Conservation (phyloP, 2,329 filamentous ascomycete species). For the Talaromyces sp. region DNA sequence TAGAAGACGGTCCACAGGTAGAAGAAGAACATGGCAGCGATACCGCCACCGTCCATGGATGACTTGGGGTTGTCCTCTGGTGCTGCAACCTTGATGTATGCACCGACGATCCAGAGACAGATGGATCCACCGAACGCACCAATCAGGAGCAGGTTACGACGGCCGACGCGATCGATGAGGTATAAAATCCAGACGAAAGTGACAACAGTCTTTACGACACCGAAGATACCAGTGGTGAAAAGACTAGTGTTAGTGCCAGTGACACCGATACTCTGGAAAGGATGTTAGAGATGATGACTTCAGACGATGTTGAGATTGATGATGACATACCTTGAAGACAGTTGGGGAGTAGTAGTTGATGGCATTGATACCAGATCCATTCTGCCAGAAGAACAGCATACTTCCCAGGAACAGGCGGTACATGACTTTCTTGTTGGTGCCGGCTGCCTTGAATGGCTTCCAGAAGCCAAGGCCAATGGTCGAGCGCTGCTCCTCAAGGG, state of each 20-base stretch:
- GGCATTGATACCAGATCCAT: conserved; percentile 74
- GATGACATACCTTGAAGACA: conserved; percentile 57
- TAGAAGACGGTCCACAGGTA: conserved; percentile 77
- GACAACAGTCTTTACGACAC: conserved; percentile 71
- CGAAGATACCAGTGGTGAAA: conserved; percentile 74
- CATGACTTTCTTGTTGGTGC: conserved; percentile 60
- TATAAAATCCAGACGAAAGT: conserved; percentile 71
- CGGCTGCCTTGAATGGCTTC: conserved; percentile 66
- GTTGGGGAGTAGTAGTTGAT: conserved; percentile 76
- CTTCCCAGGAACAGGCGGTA: conserved; percentile 74
- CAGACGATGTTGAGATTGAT: background rate
- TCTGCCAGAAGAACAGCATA: conserved; percentile 78
- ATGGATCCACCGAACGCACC: conserved; percentile 64
- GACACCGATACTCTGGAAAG: conserved; percentile 58
- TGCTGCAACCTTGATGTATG: conserved; percentile 40
- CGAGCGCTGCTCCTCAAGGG: conserved; percentile 65
- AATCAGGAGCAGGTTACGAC: conserved; percentile 65
- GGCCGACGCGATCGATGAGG: conserved; percentile 67
- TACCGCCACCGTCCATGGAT: conserved; percentile 35
- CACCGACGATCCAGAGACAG: conserved; percentile 43
- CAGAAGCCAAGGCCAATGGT: conserved; percentile 73
- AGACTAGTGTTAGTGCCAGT: conserved; percentile 61
- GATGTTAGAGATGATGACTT: conserved; percentile 3
- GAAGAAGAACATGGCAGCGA: conserved; percentile 64
- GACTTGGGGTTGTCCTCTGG: conserved; percentile 26